These are phyloP conservation scores for Salix suchowensis DNA, from an alignment of 345 rosid species.

Conservation along the genomic window DNA sequence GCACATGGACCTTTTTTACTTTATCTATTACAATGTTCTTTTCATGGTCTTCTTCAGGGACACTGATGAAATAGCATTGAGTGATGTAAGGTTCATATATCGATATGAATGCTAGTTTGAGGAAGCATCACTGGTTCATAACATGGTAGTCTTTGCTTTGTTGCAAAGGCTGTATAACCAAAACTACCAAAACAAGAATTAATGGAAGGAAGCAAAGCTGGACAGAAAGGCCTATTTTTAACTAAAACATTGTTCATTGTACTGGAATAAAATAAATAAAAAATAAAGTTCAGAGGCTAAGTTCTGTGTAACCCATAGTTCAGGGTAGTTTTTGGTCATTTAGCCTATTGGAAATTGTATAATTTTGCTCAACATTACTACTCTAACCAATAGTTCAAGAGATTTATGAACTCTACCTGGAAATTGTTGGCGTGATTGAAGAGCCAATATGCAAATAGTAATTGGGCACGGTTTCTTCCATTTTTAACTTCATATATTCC, in stretches of 20 bases:
- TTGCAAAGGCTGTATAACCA: neutral
- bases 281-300: no score
- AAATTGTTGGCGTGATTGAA: neutral
- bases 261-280: no score
- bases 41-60: slow-evolving; percentile 1
- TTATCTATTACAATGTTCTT: neutral
- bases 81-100: neutral
- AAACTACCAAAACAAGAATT: neutral
- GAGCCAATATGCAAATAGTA: slow-evolving; percentile 7
- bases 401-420: neutral
- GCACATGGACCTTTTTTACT: neutral
- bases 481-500: neutral
- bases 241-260: no score
- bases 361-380: neutral
- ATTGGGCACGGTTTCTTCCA: neutral
- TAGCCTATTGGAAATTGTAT: neutral
- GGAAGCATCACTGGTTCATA: neutral
- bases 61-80: neutral
- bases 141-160: neutral
- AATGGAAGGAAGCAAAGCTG: no score
- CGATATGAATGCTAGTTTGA: neutral
- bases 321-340: no score
- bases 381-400: neutral
- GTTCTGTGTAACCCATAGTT: no score
- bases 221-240: no score